phyloP scores from a whole-genome alignment of 2,329 filamentous ascomycete species.

The Cytospora leucostoma region DNA sequence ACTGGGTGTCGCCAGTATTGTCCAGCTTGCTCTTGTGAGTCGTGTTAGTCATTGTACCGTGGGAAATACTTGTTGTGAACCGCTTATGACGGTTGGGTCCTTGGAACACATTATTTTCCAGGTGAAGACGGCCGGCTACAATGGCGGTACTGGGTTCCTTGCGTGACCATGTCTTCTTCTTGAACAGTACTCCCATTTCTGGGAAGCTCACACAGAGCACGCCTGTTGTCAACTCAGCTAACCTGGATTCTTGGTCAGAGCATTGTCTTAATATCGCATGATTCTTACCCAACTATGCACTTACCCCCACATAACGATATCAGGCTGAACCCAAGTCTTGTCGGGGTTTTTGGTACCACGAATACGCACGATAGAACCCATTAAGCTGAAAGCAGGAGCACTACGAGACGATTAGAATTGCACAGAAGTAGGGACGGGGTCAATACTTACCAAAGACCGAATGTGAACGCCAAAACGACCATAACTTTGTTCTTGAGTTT shows the following conservation, averaged over 20 bases:
- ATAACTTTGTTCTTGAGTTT: not conserved
- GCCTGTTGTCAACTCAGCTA: conserved; percentile 7
- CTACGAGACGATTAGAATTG: not conserved
- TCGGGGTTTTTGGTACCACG: conserved; percentile 1
- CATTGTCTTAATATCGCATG: not conserved
- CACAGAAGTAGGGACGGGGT: too few species aligned
- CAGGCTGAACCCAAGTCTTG: conserved; percentile 14
- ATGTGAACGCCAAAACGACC: conserved; percentile 5
- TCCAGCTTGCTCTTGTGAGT: not conserved
- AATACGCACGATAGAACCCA: conserved; percentile 5
- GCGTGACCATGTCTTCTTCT: not conserved
- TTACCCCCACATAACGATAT: conserved; percentile 16
- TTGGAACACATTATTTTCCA: not conserved
- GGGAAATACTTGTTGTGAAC: not conserved
- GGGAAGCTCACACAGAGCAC: conserved; percentile 15
- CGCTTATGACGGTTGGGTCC: not conserved
- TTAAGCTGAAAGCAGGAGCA: conserved; percentile 7
- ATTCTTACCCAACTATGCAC: not conserved
- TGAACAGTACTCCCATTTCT: conserved; percentile 4
- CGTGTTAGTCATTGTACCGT: not conserved
- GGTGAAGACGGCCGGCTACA: not conserved
- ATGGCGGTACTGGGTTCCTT: conserved; percentile 4
- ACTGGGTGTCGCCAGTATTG: not conserved
- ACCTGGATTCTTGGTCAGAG: not conserved
- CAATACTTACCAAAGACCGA: conserved; percentile 7